Percentiles rank a stretch among this genome's conserved stretches.
Conservation (phyloP, 495 filamentous ascomycete species). For the Aspergillus mulundensis region DNA sequence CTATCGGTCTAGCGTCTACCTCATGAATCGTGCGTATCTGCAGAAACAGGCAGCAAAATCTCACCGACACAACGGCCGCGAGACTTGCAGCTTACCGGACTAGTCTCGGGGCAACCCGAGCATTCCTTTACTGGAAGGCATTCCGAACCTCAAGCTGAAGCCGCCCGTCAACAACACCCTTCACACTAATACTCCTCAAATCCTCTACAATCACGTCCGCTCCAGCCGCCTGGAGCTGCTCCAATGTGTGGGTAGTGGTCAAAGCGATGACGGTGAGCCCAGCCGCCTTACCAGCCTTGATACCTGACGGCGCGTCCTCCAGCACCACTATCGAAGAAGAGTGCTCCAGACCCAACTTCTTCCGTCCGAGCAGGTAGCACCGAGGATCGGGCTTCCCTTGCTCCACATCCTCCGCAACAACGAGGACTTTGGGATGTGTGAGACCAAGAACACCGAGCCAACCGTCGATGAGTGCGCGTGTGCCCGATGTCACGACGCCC, state of each 20-base stretch:
- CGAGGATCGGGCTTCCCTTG: constrained; percentile 81
- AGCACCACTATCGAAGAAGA: constrained; percentile 66
- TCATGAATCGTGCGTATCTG: constrained; percentile 3
- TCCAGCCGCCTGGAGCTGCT: constrained; percentile 64
- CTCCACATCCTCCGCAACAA: constrained; percentile 81
- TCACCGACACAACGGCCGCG: background rate
- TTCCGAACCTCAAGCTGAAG: constrained; percentile 52
- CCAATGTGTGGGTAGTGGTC: constrained; percentile 74
- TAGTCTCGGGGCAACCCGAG: background rate
- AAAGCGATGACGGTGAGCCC: constrained; percentile 87
- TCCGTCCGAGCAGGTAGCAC: constrained; percentile 72
- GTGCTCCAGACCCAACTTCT: constrained; percentile 55
- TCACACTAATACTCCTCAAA: constrained; percentile 63
- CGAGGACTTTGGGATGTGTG: constrained; percentile 65
- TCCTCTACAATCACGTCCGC: constrained; percentile 89
- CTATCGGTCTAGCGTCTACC: constrained; percentile 1
- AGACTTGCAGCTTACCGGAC: background rate
- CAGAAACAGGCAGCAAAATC: constrained; percentile 1
- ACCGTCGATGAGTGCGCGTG: constrained; percentile 71
- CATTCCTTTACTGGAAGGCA: constrained; percentile 34
- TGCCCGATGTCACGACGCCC: constrained; percentile 93
- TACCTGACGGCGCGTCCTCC: constrained; percentile 93
- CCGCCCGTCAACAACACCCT: constrained; percentile 46
- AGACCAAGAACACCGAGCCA: constrained; percentile 81
- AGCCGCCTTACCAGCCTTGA: constrained; percentile 80